Evolutionary conservation across 106 monocot genomes (phyloP), one percentile per base, ranked within the genome.

Genomic region (Phalaenopsis equestris): DNA sequence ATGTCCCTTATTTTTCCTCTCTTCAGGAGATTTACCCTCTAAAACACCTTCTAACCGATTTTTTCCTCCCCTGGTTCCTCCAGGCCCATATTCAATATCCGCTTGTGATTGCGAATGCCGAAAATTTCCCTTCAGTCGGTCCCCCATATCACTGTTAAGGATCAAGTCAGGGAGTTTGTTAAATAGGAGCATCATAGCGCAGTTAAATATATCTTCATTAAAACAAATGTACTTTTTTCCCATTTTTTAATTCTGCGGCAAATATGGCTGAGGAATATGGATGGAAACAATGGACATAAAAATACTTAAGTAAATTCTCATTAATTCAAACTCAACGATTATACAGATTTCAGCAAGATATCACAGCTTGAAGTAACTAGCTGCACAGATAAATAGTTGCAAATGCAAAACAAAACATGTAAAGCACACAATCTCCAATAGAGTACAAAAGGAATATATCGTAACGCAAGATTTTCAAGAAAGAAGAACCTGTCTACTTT

Each of bases 61-160:
- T 14, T n/a, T 84, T 79, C 79, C 86, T 79, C 41, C 79, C 38
- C 6, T 45, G 39, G 79, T 73, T 68, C 45, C 90, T 81, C 78
- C 84, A 55, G 87, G 83, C 67, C 79, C 87, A 88, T 88, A 81
- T 77, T 88, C 86, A 23, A 67, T 36, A 65, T 84, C 90, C 73
- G 86, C 85, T 23, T 79, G 74, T 70, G 77, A 85, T 23, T 79
- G 75, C 72, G 72, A 41, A 30, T 84, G 81, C 12, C 7, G 70
- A 12, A 30, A 47, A 2, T 38, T 39, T 70, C 39, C 39, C 48
- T 8, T 72, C 18, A 47, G 70, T 41, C 73, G 84, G 42, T 87
- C 88, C 72, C 74, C 83, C 48, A 43, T 45, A 10, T 81, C 72
- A 81, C 92, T 93, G 92, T 75, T 39, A 84, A 77, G 9, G 77